These are phyloP conservation scores for Daldinia grandis DNA, from an alignment of 495 filamentous ascomycete species.

Conservation along the genomic window DNA sequence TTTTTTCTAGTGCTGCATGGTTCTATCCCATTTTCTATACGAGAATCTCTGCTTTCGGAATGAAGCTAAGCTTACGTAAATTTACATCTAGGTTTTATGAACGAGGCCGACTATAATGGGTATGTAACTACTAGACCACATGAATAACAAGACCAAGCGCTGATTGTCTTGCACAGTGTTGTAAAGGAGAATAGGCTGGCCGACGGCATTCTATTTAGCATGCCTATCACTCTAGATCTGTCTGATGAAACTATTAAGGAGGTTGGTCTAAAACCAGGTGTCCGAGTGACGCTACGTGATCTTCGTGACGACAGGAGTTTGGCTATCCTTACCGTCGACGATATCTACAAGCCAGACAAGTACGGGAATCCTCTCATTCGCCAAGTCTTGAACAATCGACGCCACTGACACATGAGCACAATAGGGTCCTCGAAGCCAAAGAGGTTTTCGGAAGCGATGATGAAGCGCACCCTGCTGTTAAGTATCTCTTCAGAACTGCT, in stretches of 20 bases:
- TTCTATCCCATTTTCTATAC: neutral
- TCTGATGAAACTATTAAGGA: slow-evolving; percentile 75
- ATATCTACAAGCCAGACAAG: slow-evolving; percentile 98
- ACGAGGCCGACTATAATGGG: slow-evolving; percentile 93
- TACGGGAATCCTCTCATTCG: slow-evolving; percentile 56
- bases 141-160: slow-evolving; percentile 6
- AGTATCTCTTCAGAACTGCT: slow-evolving; percentile 81
- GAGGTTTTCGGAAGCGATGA: slow-evolving; percentile 94
- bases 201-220: slow-evolving; percentile 92
- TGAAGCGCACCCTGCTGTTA: slow-evolving; percentile 89
- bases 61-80: slow-evolving; percentile 30
- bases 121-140: slow-evolving; percentile 49
- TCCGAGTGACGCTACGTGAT: slow-evolving; percentile 87
- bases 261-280: slow-evolving; percentile 75
- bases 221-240: slow-evolving; percentile 94
- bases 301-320: slow-evolving; percentile 96
- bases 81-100: slow-evolving; percentile 82
- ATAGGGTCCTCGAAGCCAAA: slow-evolving; percentile 84
- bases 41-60: neutral
- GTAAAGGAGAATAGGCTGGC: slow-evolving; percentile 85
- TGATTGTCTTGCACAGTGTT: slow-evolving; percentile 65
- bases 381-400: slow-evolving; percentile 19
- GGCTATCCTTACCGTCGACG: slow-evolving; percentile 93
- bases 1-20: slow-evolving; percentile 27
- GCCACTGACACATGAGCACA: slow-evolving; percentile 51